A percentile compares a stretch with the other conserved stretches of the same genome.
phyloP scores from a whole-genome alignment of 2,329 filamentous ascomycete genomes.

The Monosporascus sp. region DNA sequence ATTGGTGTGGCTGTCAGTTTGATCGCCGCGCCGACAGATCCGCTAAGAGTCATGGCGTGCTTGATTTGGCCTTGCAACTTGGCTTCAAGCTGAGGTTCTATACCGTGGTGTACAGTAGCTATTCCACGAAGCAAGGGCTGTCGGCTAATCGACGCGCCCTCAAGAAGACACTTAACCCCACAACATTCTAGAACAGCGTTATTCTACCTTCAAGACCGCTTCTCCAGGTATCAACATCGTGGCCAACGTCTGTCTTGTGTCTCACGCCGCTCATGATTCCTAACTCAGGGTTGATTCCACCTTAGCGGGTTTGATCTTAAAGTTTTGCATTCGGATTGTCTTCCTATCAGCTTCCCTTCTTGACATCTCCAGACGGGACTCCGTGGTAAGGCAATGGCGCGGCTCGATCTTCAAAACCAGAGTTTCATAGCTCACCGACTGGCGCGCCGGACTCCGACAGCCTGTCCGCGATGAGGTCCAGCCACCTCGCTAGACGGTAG shows the following conservation, averaged over 20 bases:
- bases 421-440: conserved; percentile 27
- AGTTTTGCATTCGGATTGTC: background rate
- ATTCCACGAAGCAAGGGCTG: too few species aligned
- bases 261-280: background rate
- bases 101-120: too few species aligned
- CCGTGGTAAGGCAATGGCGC: background rate
- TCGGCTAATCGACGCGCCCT: too few species aligned
- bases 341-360: background rate
- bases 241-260: background rate
- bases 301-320: background rate
- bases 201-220: too few species aligned
- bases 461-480: conserved; percentile 53
- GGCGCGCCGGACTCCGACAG: conserved; percentile 17
- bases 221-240: background rate
- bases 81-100: too few species aligned
- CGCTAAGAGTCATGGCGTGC: too few species aligned
- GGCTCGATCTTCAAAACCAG: background rate
- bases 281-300: background rate
- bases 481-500: conserved; percentile 62
- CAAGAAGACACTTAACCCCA: too few species aligned
- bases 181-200: too few species aligned
- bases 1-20: background rate
- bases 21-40: background rate
- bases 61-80: too few species aligned
- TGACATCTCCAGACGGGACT: background rate